A percentile compares a stretch with the other conserved stretches of the same genome.
These are phyloP conservation scores for Simplicillium sp. DNA, from an alignment of 2,329 filamentous ascomycete genomes.

Conservation along the genomic window DNA sequence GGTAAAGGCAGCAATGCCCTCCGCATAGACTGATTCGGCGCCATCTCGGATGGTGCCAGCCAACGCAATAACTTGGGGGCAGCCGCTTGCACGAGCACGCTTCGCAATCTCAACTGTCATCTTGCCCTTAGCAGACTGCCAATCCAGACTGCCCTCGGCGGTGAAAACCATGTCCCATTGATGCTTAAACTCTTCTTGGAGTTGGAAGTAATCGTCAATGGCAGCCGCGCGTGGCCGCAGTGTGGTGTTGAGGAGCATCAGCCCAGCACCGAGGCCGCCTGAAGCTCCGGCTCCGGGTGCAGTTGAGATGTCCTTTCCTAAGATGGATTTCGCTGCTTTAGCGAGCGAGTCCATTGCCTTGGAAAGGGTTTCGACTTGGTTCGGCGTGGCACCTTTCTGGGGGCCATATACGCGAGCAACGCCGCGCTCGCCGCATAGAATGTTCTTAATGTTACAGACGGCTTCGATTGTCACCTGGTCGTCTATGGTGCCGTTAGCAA, in stretches of 20 bases:
- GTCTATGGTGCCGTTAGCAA: no score
- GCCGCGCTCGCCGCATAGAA: slow-evolving; percentile 36
- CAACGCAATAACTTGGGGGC: slow-evolving; percentile 30
- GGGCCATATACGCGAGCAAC: slow-evolving; percentile 41
- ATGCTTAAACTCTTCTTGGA: slow-evolving; percentile 33
- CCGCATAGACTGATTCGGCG: background rate
- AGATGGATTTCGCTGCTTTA: slow-evolving; percentile 18
- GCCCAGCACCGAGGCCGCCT: slow-evolving; percentile 40
- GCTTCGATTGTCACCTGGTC: slow-evolving; percentile 32
- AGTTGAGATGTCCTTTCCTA: slow-evolving; percentile 24
- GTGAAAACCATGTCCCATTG: slow-evolving; percentile 39
- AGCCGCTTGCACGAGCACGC: slow-evolving; percentile 31
- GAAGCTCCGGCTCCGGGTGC: slow-evolving; percentile 39
- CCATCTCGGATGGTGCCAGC: slow-evolving; percentile 23
- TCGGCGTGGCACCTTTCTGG: slow-evolving; percentile 37
- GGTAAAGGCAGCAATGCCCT: background rate
- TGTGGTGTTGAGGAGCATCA: slow-evolving; percentile 34
- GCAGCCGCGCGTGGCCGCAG: slow-evolving; percentile 38
- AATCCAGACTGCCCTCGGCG: slow-evolving; percentile 42
- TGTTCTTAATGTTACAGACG: slow-evolving; percentile 41
- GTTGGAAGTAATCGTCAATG: slow-evolving; percentile 38
- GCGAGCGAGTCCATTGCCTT: slow-evolving; percentile 31
- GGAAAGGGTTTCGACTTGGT: slow-evolving; percentile 31
- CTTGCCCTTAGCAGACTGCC: slow-evolving; percentile 40
- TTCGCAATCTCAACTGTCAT: slow-evolving; percentile 42